phyloP scores from a whole-genome alignment of 2,329 filamentous ascomycete genomes.

The Aspergillus sp. region DNA sequence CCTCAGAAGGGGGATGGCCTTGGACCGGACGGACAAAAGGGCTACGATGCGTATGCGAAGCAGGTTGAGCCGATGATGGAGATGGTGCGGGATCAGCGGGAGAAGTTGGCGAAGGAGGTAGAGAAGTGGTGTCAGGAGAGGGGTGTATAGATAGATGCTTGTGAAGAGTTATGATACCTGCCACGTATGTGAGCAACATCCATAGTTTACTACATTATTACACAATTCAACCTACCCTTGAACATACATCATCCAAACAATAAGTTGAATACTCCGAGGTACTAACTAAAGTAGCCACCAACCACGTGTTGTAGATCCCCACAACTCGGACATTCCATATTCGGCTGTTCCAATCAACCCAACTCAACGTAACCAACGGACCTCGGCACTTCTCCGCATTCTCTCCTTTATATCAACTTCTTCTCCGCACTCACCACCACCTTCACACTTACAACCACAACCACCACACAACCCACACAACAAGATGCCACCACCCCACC shows the following conservation, averaged over 20 bases:
- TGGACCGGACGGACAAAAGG: slow-evolving; percentile 6
- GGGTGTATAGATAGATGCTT: slow-evolving; percentile 33
- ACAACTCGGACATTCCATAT: not conserved
- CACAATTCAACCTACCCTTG: no score
- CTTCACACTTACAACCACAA: not conserved
- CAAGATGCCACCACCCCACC: not conserved
- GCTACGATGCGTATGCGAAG: slow-evolving; percentile 31
- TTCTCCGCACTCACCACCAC: not conserved
- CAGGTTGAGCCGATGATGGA: slow-evolving; percentile 43
- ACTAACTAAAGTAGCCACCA: not conserved
- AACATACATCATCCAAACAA: not conserved
- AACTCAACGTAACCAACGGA: not conserved
- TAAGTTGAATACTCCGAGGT: not conserved
- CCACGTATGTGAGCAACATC: not conserved
- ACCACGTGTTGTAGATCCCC: not conserved
- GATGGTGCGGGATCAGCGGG: slow-evolving; percentile 36
- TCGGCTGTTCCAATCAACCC: not conserved
- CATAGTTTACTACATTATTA: not conserved
- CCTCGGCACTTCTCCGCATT: slow-evolving; percentile 4
- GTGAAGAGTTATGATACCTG: not conserved
- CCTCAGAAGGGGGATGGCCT: slow-evolving; percentile 31
- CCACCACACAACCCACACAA: not conserved
- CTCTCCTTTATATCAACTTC: not conserved
- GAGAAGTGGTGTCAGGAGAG: slow-evolving; percentile 50
- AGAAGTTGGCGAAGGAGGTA: slow-evolving; percentile 44